Conservation (phyloP, 768 basidiomycete species). For the Sistotremastrum niveocremeum region DNA sequence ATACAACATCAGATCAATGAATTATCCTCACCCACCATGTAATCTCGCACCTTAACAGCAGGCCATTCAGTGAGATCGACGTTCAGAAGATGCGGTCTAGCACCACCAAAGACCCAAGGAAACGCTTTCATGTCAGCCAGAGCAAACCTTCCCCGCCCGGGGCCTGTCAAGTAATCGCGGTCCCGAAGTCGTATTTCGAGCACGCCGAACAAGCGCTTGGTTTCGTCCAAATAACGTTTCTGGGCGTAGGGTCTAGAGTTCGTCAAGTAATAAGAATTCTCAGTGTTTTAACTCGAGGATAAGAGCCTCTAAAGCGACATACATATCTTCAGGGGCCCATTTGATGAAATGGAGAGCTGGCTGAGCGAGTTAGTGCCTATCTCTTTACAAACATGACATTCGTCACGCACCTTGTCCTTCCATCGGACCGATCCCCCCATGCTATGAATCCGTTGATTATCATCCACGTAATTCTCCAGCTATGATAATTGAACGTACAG, state of each 20-base stretch:
- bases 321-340: slow-evolving; percentile 46
- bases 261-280: neutral
- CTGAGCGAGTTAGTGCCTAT: no score
- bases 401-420: slow-evolving; percentile 41
- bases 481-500: slow-evolving; percentile 21
- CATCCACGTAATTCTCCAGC: neutral
- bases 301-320: slow-evolving; percentile 21
- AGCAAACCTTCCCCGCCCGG: slow-evolving; percentile 49
- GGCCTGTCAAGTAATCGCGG: slow-evolving; percentile 72
- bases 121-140: slow-evolving; percentile 54
- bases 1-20: neutral
- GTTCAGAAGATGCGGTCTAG: slow-evolving; percentile 6
- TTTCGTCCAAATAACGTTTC: slow-evolving; percentile 67
- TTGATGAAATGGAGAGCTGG: slow-evolving; percentile 53
- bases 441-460: slow-evolving; percentile 24
- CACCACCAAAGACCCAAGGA: no score
- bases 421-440: slow-evolving; percentile 80
- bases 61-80: slow-evolving; percentile 53
- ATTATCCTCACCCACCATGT: neutral
- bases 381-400: no score
- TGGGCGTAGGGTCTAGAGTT: slow-evolving; percentile 12
- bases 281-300: no score
- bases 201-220: slow-evolving; percentile 71
- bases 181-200: slow-evolving; percentile 62
- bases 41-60: slow-evolving; percentile 32